A percentile compares a stretch with the other conserved stretches of the same genome.
phyloP scores from a whole-genome alignment of 495 filamentous ascomycete species.

The Lasiosphaeria hispida region DNA sequence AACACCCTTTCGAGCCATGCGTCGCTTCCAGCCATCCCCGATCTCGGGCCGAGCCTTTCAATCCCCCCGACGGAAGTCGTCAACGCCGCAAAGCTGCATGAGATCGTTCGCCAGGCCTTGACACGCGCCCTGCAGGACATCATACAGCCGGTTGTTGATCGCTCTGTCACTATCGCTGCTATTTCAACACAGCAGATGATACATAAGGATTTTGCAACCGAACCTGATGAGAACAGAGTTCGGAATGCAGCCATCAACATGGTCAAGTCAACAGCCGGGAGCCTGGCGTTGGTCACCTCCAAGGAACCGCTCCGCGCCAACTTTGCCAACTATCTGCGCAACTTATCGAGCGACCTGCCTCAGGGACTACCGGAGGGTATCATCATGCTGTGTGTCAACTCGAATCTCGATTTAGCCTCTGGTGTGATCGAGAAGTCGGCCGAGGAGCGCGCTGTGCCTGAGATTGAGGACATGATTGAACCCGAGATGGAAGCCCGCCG shows the following conservation, averaged over 20 bases:
- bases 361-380: constrained; percentile 80
- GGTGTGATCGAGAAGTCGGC: constrained; percentile 90
- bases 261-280: constrained; percentile 88
- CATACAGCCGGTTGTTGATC: constrained; percentile 92
- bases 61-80: constrained; percentile 77
- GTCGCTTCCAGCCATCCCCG: constrained; percentile 73
- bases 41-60: constrained; percentile 68
- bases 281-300: constrained; percentile 92
- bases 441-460: constrained; percentile 84
- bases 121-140: constrained; percentile 90
- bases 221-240: constrained; percentile 82
- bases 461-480: constrained; percentile 91
- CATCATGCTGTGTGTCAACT: constrained; percentile 96
- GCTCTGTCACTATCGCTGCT: constrained; percentile 94
- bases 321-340: constrained; percentile 93
- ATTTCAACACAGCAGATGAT: constrained; percentile 93
- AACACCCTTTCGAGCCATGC: constrained; percentile 70
- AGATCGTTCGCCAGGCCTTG: constrained; percentile 79
- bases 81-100: constrained; percentile 65
- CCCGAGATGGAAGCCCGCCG: constrained; percentile 68
- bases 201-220: constrained; percentile 91
- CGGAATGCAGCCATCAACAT: constrained; percentile 83
- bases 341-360: constrained; percentile 64
- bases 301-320: constrained; percentile 95
- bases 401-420: constrained; percentile 91